phyloP scores from a whole-genome alignment of 352 stramenopile species.

The Phytophthora pistaciae region DNA sequence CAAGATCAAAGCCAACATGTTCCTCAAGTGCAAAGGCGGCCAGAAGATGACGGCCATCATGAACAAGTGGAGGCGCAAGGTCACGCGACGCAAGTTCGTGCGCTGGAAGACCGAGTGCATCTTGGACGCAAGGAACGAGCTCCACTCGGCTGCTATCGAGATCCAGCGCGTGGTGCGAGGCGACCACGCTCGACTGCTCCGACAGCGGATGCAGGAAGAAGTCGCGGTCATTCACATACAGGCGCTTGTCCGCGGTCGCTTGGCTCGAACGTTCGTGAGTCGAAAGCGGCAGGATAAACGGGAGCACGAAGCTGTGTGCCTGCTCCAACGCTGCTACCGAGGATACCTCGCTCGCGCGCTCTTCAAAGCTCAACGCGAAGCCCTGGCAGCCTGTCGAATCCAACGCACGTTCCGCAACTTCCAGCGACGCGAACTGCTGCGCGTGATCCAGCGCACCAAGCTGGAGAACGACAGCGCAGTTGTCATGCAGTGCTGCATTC shows the following conservation, averaged over 20 bases:
- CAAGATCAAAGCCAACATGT: conserved; percentile 80
- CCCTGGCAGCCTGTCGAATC: conserved; percentile 62
- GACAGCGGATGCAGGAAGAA: conserved; percentile 30
- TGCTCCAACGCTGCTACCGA: conserved; percentile 82
- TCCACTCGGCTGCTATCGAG: conserved; percentile 70
- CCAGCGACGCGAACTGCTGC: conserved; percentile 62
- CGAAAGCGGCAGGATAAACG: conserved; percentile 43
- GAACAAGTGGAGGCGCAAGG: conserved; percentile 64
- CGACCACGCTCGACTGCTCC: conserved; percentile 44
- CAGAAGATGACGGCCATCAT: conserved; percentile 80
- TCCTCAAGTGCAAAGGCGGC: conserved; percentile 86
- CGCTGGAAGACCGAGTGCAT: conserved; percentile 63
- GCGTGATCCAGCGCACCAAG: conserved; percentile 73
- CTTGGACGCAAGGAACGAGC: conserved; percentile 64
- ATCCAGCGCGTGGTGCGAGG: conserved; percentile 74
- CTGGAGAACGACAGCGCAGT: conserved; percentile 64
- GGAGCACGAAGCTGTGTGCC: conserved; percentile 52
- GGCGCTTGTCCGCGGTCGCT: conserved; percentile 54
- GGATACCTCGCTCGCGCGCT: conserved; percentile 74
- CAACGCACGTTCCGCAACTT: conserved; percentile 77
- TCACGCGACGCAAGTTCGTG: conserved; percentile 50
- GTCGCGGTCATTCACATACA: conserved; percentile 58
- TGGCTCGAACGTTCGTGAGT: conserved; percentile 38
- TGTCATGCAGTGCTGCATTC: conserved; percentile 63
- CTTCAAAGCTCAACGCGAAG: conserved; percentile 72